Conservation (phyloP, 2,329 filamentous ascomycete species). For the Ophiocordyceps sinensis region DNA sequence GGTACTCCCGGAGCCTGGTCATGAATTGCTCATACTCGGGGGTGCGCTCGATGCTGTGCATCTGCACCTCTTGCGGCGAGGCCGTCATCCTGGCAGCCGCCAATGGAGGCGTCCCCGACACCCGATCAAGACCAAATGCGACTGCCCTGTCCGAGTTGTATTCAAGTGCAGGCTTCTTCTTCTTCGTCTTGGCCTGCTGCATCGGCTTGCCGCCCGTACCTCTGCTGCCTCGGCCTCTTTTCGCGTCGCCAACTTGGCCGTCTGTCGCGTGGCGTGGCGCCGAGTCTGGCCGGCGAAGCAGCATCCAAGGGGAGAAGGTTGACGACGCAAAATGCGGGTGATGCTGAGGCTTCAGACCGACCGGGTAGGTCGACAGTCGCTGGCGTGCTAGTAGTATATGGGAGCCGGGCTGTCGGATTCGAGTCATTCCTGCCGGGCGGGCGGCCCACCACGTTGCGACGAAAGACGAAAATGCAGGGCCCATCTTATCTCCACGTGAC, state of each 20-base stretch:
- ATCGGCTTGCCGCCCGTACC: no score
- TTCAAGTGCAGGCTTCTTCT: no score
- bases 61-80: constrained; percentile 20
- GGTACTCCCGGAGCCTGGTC: constrained; percentile 55
- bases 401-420: neutral
- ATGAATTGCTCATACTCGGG: constrained; percentile 71
- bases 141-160: neutral
- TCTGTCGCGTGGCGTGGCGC: neutral
- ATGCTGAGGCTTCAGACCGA: neutral
- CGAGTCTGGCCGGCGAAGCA: neutral
- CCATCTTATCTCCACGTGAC: constrained; percentile 9
- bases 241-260: neutral
- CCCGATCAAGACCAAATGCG: neutral
- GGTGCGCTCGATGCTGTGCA: constrained; percentile 40
- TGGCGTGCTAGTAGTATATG: no score
- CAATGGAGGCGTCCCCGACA: neutral
- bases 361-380: no score
- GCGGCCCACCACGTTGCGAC: no score
- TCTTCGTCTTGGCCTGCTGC: no score
- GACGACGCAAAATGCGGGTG: neutral
- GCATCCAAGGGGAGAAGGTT: neutral
- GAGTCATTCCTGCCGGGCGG: no score
- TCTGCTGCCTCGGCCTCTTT: no score
- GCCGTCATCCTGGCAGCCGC: constrained; percentile 6
- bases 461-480: constrained; percentile 7